Base-by-base conservation (phyloP, 2,329 filamentous ascomycete genomes). In the Thielaviopsis euricoi region DNA sequence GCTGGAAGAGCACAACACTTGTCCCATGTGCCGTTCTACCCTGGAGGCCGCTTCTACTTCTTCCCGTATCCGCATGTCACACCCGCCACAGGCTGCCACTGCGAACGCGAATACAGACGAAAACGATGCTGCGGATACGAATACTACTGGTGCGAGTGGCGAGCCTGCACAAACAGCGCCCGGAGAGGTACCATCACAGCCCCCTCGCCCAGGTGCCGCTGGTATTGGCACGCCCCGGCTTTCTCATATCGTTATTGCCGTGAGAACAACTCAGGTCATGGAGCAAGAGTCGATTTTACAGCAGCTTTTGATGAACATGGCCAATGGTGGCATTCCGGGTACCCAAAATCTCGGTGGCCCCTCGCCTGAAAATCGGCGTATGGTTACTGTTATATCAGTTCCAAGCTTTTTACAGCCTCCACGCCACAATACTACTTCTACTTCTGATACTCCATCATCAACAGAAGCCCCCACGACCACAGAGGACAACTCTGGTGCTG, bases 1-100 rank as follows among this genome's bases (percentile, higher is more conserved):
- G 91, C 72, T 97, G 55, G 81, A 79, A 64, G 87, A 95, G 69
- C 90, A 96, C 69, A 89, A 96, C 65, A 95, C 90, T 0, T 97
- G 91, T 65, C 91, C 91, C 1, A 85, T 89, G 56, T 91, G 87
- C 66, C 79, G 87, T 46, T 78, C 78, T 17, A 68, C 79, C 2
- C 77, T 82, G 46, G 77, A 79, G 62, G 49, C 25, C 48, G 33
- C 40, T 19, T 29, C 48, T 43, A n/a, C 7, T 48, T 19, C 43
- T 19, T 10, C 43, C 7, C 43, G 43, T 9, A 21, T 10, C 43
- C 43, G 19, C 7, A 10, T 17, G 43, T 2, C 29, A 26, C 15
- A 10, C 13, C 40, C 15, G 17, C 17, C 40, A 48, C 43, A 48
- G 43, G 12, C 43, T 48, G n/a, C 43, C n/a, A 3, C 43, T 48